A percentile compares a stretch with the other conserved stretches of the same genome.
phyloP scores from a whole-genome alignment of 192 early-diverging fungal species.

The Spinellus fusiger region DNA sequence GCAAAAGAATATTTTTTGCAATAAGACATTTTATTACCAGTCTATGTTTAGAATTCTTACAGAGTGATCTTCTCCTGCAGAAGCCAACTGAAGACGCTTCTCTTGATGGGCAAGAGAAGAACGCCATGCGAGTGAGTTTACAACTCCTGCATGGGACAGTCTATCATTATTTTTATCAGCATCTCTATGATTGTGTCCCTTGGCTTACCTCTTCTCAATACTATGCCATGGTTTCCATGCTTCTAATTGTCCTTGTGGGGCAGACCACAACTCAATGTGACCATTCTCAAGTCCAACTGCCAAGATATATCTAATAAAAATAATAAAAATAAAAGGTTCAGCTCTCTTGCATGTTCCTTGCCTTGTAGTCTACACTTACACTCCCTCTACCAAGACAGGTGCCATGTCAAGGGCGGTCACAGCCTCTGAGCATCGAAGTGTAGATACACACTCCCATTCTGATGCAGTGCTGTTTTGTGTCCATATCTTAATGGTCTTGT shows the following conservation, averaged over 20 bases:
- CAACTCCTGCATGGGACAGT: slow-evolving; percentile 47
- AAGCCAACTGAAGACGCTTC: slow-evolving; percentile 51
- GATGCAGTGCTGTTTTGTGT: slow-evolving; percentile 5
- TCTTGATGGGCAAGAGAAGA: slow-evolving; percentile 14
- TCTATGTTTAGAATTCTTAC: slow-evolving; percentile 58
- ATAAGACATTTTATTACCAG: background rate
- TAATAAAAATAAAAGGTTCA: background rate
- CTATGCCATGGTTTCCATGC: slow-evolving; percentile 36
- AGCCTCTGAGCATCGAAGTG: slow-evolving; percentile 69
- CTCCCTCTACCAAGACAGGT: slow-evolving; percentile 29
- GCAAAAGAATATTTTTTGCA: background rate
- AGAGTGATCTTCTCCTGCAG: slow-evolving; percentile 67
- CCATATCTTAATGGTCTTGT: slow-evolving; percentile 89
- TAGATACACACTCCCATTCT: slow-evolving; percentile 43
- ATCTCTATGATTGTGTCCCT: slow-evolving; percentile 3
- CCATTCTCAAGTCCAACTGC: slow-evolving; percentile 85
- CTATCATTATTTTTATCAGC: slow-evolving; percentile 13
- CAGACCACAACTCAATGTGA: slow-evolving; percentile 52
- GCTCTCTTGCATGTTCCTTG: background rate
- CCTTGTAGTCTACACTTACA: slow-evolving; percentile 15
- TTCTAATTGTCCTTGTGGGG: slow-evolving; percentile 8
- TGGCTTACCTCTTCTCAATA: slow-evolving; percentile 40
- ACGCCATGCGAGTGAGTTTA: slow-evolving; percentile 65
- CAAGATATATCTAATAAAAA: slow-evolving; percentile 53
- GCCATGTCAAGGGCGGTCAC: slow-evolving; percentile 85